Evolutionary conservation across 192 early-diverging fungal species (phyloP).

Genomic region (Coemansia sp.): DNA sequence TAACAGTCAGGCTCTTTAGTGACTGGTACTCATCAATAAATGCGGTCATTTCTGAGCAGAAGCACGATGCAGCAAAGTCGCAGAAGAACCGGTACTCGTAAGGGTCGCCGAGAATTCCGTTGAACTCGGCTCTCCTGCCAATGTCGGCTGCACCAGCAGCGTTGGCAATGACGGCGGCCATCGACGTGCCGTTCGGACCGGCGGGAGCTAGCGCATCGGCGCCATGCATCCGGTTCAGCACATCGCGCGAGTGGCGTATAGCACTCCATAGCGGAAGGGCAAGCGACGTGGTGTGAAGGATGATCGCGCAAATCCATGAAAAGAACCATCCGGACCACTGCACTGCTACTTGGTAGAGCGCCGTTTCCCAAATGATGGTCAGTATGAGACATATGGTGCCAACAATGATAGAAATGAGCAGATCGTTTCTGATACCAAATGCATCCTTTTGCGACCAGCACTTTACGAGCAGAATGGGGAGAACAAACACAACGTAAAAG

Average conservation of each 20-base stretch:
- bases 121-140: constrained; percentile 41
- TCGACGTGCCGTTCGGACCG: constrained; percentile 13
- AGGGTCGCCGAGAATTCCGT: constrained; percentile 35
- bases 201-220: constrained; percentile 18
- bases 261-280: constrained; percentile 33
- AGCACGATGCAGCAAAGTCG: constrained; percentile 54
- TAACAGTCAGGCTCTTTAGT: constrained; percentile 39
- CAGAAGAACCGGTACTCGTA: constrained; percentile 53
- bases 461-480: constrained; percentile 33
- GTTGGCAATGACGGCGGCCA: constrained; percentile 31
- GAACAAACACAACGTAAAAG: constrained; percentile 26
- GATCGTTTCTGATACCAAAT: constrained; percentile 49
- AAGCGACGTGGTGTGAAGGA: constrained; percentile 34
- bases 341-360: constrained; percentile 13
- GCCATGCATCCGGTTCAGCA: constrained; percentile 39
- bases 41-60: constrained; percentile 52
- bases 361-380: constrained; percentile 37
- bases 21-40: constrained; percentile 54
- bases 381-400: constrained; percentile 22
- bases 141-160: constrained; percentile 21
- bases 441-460: constrained; percentile 44
- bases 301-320: constrained; percentile 31
- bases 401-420: constrained; percentile 25
- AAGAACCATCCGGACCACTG: constrained; percentile 51
- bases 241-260: constrained; percentile 43